These are phyloP conservation scores for Schwanniomyces occidentalis DNA, from an alignment of 805 yeast genomes.

Conservation along the genomic window DNA sequence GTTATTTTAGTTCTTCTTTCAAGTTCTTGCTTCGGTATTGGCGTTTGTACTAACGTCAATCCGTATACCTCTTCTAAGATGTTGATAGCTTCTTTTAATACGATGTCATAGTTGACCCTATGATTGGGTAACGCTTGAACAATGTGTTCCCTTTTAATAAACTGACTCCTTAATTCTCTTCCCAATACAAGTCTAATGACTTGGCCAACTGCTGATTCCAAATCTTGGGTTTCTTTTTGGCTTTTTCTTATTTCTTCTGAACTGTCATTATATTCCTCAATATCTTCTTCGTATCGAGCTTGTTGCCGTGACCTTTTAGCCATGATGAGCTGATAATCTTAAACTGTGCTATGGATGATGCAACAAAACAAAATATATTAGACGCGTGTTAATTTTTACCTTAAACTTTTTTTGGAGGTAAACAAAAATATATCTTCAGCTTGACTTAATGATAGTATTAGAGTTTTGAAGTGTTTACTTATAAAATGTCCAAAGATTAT, in stretches of 20 bases:
- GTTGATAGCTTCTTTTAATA: slow-evolving; percentile 15
- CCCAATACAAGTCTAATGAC: slow-evolving; percentile 18
- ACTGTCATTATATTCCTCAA: slow-evolving; percentile 1
- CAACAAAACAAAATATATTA: too few species aligned
- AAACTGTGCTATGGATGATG: not conserved
- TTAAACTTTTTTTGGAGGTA: too few species aligned
- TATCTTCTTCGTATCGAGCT: not conserved
- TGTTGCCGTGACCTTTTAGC: slow-evolving; percentile 2
- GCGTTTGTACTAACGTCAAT: slow-evolving; percentile 20
- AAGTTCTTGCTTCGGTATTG: slow-evolving; percentile 7
- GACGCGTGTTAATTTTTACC: too few species aligned
- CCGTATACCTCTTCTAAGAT: slow-evolving; percentile 28
- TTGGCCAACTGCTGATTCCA: slow-evolving; percentile 7
- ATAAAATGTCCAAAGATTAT: too few species aligned
- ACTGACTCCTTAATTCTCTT: slow-evolving; percentile 21
- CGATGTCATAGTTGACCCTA: slow-evolving; percentile 13
- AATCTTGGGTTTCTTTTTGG: not conserved
- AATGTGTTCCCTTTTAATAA: slow-evolving; percentile 25
- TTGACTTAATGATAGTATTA: too few species aligned
- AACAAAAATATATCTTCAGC: too few species aligned
- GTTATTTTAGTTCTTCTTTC: slow-evolving; percentile 4
- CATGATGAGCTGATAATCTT: not conserved
- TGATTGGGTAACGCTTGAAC: slow-evolving; percentile 10
- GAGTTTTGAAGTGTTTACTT: too few species aligned
- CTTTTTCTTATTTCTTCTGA: not conserved